Percentiles rank a stretch among this genome's conserved stretches.
These are phyloP conservation scores for Sporisorium reilianum DNA, from an alignment of 1,284 basidiomycete genomes.

Conservation along the genomic window DNA sequence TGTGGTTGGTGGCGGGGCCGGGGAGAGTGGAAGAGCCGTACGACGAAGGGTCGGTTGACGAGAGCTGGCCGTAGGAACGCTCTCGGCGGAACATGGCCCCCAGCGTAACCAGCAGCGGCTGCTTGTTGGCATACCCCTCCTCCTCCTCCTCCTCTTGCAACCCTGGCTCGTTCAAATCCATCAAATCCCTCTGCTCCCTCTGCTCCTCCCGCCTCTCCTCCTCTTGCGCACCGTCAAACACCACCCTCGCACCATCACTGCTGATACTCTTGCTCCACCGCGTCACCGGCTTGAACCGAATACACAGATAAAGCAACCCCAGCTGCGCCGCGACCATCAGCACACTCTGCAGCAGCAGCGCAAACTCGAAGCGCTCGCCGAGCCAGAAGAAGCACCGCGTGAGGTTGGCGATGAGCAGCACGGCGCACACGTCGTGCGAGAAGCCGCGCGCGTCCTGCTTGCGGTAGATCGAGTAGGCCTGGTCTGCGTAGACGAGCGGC, in stretches of 20 bases:
- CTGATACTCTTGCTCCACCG: slow-evolving; percentile 39
- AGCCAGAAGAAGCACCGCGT: slow-evolving; percentile 77
- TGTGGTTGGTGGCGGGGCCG: background rate
- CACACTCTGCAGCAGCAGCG: slow-evolving; percentile 71
- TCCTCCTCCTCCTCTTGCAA: slow-evolving; percentile 15
- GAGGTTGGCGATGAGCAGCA: slow-evolving; percentile 62
- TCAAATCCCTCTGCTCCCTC: slow-evolving; percentile 15
- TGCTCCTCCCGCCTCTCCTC: background rate
- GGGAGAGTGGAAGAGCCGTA: slow-evolving; percentile 4
- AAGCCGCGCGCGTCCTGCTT: slow-evolving; percentile 80
- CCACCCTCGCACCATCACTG: slow-evolving; percentile 37
- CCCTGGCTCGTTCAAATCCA: slow-evolving; percentile 17
- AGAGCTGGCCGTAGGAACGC: slow-evolving; percentile 17
- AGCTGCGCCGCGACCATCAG: slow-evolving; percentile 72
- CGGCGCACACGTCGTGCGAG: slow-evolving; percentile 71
- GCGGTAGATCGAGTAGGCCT: slow-evolving; percentile 60
- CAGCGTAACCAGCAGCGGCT: slow-evolving; percentile 44
- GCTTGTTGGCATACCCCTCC: slow-evolving; percentile 39
- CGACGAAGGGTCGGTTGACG: slow-evolving; percentile 19
- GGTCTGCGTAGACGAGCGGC: slow-evolving; percentile 62
- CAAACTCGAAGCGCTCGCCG: slow-evolving; percentile 79
- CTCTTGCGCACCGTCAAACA: slow-evolving; percentile 29
- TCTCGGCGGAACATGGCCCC: slow-evolving; percentile 22
- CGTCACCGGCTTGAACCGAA: slow-evolving; percentile 69
- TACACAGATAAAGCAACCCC: slow-evolving; percentile 72